Base-by-base conservation (phyloP, 257 asterid species). In the Fraxinus cuspidata region DNA sequence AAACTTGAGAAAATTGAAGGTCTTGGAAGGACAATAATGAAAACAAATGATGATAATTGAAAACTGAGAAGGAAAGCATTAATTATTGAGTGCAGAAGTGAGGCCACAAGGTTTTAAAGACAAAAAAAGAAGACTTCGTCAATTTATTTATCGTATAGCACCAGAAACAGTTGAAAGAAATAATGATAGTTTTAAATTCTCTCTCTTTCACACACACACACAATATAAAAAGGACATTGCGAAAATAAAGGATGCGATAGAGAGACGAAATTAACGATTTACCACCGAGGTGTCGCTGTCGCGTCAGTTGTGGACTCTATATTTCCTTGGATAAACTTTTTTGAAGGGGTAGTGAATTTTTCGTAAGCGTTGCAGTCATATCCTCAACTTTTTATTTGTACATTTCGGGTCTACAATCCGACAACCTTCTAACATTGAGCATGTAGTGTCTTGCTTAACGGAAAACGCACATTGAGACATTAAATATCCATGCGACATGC, bases 261-360 rank as follows among this genome's bases (percentile, higher is more conserved):
- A 60, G 68, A 60, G 69, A 25, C 34, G 34, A 25, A 63, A 23
- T 2, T 15, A 3, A 3, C 34, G 34, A 31, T 31, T 3, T 31
- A 31, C 34, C 34, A 31, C 34, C 34, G 34, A 78, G 77, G 84
- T 84, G 86, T 40, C 79, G 47, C 78, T 79, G 82, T 82, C 86
- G 88, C 81, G 74, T 79, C 86, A 85, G 34, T 37, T 76, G 80
- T 85, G 86, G 82, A 77, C 85, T 75, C 70, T 63, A 42, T 47
- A 19, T 60, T 23, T n/a, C 29, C 0, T 16, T 1, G 27, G 9
- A 53, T 19, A 49, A 16, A 16, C n/a, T 16, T 49, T 40, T 38
- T 40, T 47, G 18, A 16, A 49, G 18, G 8, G 9, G 60, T 49
- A 3, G 2, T 49, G 23, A 16, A 3, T 16, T 19, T 49, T 49